Evolutionary conservation across 495 filamentous ascomycete genomes (phyloP).

Genomic region (Chlorociboria aeruginascens): DNA sequence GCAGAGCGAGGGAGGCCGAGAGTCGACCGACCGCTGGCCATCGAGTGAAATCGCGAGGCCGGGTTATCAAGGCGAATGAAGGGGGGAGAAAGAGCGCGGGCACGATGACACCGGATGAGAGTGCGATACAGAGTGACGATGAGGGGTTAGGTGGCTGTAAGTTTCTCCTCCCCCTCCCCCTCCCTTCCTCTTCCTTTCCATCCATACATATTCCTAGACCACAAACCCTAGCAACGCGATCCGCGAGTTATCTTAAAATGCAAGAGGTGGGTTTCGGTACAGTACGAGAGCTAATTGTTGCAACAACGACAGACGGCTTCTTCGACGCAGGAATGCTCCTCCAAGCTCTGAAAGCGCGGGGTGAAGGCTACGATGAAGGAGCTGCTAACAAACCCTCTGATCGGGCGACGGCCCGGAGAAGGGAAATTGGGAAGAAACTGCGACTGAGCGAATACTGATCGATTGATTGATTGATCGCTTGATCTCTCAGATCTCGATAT

Average conservation of each 20-base stretch:
- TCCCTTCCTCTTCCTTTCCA: slow-evolving; percentile 2
- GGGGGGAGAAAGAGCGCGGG: slow-evolving; percentile 26
- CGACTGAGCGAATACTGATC: slow-evolving; percentile 60
- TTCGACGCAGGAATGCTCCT: slow-evolving; percentile 92
- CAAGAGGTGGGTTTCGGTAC: no score
- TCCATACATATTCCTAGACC: background rate
- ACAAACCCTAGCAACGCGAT: background rate
- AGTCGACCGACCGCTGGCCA: slow-evolving; percentile 14
- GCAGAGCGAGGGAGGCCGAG: slow-evolving; percentile 48
- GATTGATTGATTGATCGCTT: no score
- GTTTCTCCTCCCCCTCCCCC: no score
- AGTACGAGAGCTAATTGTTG: no score
- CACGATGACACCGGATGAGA: slow-evolving; percentile 23
- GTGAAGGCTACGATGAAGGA: slow-evolving; percentile 11
- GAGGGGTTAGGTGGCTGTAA: slow-evolving; percentile 89
- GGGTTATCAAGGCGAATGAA: slow-evolving; percentile 37
- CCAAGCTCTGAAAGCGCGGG: slow-evolving; percentile 63
- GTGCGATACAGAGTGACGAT: slow-evolving; percentile 61
- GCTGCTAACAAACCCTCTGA: slow-evolving; percentile 30
- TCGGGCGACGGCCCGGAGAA: slow-evolving; percentile 33
- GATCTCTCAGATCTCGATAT: no score
- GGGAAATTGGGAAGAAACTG: slow-evolving; percentile 71
- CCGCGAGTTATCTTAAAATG: no score
- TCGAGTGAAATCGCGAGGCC: slow-evolving; percentile 41
- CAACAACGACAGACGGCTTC: slow-evolving; percentile 68